Base-by-base conservation (phyloP, 108 stramenopile species). In the Nannochloropsis gaditana region DNA sequence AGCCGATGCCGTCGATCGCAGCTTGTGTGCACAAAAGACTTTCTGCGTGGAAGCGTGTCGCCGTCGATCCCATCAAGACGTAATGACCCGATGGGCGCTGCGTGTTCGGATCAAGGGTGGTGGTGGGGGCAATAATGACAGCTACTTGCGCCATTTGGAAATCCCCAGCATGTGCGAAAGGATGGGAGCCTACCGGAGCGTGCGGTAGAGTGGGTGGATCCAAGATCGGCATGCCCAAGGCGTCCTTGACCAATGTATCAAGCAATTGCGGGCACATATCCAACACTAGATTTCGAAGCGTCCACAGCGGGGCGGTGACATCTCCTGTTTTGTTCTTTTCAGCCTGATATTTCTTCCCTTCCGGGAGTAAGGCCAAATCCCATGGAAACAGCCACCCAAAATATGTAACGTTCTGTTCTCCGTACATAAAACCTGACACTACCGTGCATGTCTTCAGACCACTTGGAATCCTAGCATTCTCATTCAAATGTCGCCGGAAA, bases 41-140 rank as follows among this genome's bases (percentile, higher is more conserved):
- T n/a, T 73, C 59, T 2, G 59, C 59, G n/a, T 73, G 59, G n/a
- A 73, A 73, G 59, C 3, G 15, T 73, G 59, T n/a, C 15, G 3
- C 3, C 59, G 59, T 73, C 5, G 59, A 73, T n/a, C 59, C 59
- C 59, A 73, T 73, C n/a, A 73, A 73, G 19, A 73, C 59, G 59
- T 73, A 73, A n/a, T 73, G 59, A 73, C 59, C 59, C 59, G 59
- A 73, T 2, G 59, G 59, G n/a, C 59, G 59, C n/a, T 73, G 59
- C 59, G 59, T 73, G 59, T n/a, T 73, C n/a, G 59, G n/a, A 73
- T 73, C 59, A n/a, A 73, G 59, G 19, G 5, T n/a, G 59, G n/a
- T n/a, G n/a, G 59, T 2, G 59, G 59, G 59, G 4, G 59, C 59
- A n/a, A 73, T 73, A n/a, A 73, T 73, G 4, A 8, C 59, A 73